Percentiles rank a stretch among this genome's conserved stretches.
phyloP scores from a whole-genome alignment of 768 basidiomycete species.

The Hericium erinaceus region DNA sequence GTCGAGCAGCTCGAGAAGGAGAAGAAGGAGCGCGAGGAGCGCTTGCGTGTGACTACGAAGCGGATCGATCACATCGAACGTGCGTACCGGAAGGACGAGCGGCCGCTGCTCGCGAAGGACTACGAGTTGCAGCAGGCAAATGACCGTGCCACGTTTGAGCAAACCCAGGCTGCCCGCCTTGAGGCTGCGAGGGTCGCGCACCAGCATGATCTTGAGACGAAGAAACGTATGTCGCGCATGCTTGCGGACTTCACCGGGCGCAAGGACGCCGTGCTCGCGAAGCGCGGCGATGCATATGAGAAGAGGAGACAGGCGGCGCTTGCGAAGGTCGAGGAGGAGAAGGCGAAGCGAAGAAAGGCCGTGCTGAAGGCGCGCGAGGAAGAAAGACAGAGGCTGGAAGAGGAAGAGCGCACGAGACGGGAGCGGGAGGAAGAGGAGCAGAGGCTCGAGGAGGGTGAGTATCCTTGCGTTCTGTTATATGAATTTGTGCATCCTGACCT shows the following conservation, averaged over 20 bases:
- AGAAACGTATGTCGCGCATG: slow-evolving; percentile 68
- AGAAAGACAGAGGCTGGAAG: slow-evolving; percentile 34
- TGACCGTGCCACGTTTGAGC: slow-evolving; percentile 64
- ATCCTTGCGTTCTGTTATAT: background rate
- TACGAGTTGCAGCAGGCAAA: slow-evolving; percentile 77
- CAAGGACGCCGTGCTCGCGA: slow-evolving; percentile 43
- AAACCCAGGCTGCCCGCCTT: slow-evolving; percentile 45
- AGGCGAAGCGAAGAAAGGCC: slow-evolving; percentile 54
- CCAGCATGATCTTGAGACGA: slow-evolving; percentile 59
- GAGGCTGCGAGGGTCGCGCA: slow-evolving; percentile 51
- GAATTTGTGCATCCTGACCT: background rate
- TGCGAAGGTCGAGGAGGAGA: slow-evolving; percentile 77
- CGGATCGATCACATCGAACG: slow-evolving; percentile 94
- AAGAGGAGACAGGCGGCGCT: slow-evolving; percentile 46
- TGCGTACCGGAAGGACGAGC: slow-evolving; percentile 89
- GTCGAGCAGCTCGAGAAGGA: slow-evolving; percentile 96
- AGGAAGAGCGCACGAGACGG: slow-evolving; percentile 26
- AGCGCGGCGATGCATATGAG: slow-evolving; percentile 57
- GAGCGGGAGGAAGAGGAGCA: slow-evolving; percentile 34
- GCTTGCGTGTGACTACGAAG: slow-evolving; percentile 75
- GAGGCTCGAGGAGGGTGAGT: slow-evolving; percentile 44
- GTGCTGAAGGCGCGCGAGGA: slow-evolving; percentile 54
- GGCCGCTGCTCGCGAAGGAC: slow-evolving; percentile 75
- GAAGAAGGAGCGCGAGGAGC: slow-evolving; percentile 77
- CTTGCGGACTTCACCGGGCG: slow-evolving; percentile 54